A percentile compares a stretch with the other conserved stretches of the same genome.
Evolutionary conservation across 768 basidiomycete genomes (phyloP).

Genomic region (Boletus vermiculosoides): DNA sequence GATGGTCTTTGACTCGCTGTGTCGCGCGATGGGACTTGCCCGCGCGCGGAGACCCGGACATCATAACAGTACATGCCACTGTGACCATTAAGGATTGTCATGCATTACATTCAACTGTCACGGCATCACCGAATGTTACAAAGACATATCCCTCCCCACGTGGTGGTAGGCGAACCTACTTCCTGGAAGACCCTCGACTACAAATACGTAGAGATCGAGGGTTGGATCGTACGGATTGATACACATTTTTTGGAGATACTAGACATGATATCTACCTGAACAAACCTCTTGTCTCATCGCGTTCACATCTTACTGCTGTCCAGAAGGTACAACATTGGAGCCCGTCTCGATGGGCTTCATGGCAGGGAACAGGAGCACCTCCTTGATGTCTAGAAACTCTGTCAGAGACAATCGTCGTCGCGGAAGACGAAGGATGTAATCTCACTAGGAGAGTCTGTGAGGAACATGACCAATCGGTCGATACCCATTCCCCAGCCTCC

Average conservation of each 20-base stretch:
- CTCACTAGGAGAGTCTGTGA: constrained; percentile 92
- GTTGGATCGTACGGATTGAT: neutral
- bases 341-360: constrained; percentile 81
- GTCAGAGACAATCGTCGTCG: constrained; percentile 1
- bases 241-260: constrained; percentile 2
- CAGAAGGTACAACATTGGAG: constrained; percentile 35
- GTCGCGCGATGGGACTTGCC: constrained; percentile 79
- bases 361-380: constrained; percentile 93
- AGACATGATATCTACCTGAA: neutral
- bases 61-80: no score
- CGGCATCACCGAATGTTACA: no score
- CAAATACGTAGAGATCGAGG: no score
- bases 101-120: no score
- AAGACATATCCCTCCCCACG: no score
- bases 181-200: no score
- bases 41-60: constrained; percentile 83
- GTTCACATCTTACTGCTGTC: constrained; percentile 9
- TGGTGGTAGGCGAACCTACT: no score
- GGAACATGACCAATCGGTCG: constrained; percentile 97
- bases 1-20: constrained; percentile 58
- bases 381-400: constrained; percentile 77
- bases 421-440: neutral
- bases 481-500: constrained; percentile 98
- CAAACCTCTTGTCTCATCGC: constrained; percentile 32
- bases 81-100: no score